These are phyloP conservation scores for Raphanus hybrid DNA, from an alignment of 441 rosid genomes.

Conservation along the genomic window DNA sequence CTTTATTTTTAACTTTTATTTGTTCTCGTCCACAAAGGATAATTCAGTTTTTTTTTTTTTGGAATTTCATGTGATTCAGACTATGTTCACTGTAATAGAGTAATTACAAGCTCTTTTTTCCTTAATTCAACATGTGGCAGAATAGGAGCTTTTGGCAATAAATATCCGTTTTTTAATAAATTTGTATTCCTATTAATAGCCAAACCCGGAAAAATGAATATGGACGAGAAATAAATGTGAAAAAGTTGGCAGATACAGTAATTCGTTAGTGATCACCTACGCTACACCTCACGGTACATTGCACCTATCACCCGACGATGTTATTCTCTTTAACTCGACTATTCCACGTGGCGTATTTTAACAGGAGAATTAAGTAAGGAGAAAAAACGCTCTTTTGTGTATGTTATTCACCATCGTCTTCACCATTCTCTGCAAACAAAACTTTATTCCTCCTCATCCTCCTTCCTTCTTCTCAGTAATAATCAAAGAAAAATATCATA, in stretches of 20 bases:
- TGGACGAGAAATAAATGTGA: constrained; percentile 36
- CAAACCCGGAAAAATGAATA: constrained; percentile 28
- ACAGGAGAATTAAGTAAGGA: constrained; percentile 14
- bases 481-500: constrained; percentile 6
- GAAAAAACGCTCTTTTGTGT: constrained; percentile 37
- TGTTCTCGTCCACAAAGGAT: constrained; percentile 11
- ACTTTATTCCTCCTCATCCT: constrained; percentile 22
- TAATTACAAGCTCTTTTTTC: background rate
- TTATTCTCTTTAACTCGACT: background rate
- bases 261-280: constrained; percentile 38
- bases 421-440: constrained; percentile 41
- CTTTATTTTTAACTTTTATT: constrained; percentile 9
- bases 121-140: constrained; percentile 37
- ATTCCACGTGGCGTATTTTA: constrained; percentile 5
- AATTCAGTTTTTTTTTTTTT: background rate
- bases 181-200: constrained; percentile 30
- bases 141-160: constrained; percentile 37
- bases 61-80: constrained; percentile 18
- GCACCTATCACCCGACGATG: constrained; percentile 11
- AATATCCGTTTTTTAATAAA: constrained; percentile 18
- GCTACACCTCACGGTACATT: constrained; percentile 17
- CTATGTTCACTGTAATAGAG: constrained; percentile 28
- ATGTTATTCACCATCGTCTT: constrained; percentile 35
- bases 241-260: constrained; percentile 41
- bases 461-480: constrained; percentile 14